phyloP scores from a whole-genome alignment of 2,329 filamentous ascomycete species.

The Bipolaris cookei region DNA sequence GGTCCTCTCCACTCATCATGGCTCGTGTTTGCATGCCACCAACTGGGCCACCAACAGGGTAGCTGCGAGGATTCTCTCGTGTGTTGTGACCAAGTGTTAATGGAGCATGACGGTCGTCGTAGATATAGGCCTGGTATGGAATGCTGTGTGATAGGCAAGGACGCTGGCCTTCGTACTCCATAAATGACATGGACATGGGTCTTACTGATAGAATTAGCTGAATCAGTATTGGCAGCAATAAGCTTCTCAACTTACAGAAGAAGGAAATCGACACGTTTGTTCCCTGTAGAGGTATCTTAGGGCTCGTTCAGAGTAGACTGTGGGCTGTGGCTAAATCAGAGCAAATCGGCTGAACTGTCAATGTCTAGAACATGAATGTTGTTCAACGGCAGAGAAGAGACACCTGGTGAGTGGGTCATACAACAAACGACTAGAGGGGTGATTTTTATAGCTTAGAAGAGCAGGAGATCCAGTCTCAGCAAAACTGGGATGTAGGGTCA shows the following conservation, averaged over 20 bases:
- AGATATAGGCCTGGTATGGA: slow-evolving; percentile 27
- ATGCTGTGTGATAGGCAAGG: slow-evolving; percentile 25
- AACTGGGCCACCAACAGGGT: slow-evolving; percentile 32
- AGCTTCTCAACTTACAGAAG: slow-evolving; percentile 2
- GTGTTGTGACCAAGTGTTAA: slow-evolving; percentile 24
- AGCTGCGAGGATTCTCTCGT: slow-evolving; percentile 36
- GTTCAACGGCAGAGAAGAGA: slow-evolving; percentile 2
- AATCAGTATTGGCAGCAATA: not conserved
- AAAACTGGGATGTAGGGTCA: not conserved
- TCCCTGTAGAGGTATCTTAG: not conserved
- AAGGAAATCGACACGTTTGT: not conserved
- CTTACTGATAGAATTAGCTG: slow-evolving; percentile 4
- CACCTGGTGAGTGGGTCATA: slow-evolving; percentile 13
- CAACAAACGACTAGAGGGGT: slow-evolving; percentile 10
- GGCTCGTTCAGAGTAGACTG: not conserved
- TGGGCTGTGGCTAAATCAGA: not conserved
- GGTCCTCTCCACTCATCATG: slow-evolving; percentile 25
- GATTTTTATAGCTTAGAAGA: slow-evolving; percentile 28
- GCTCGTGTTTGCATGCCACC: slow-evolving; percentile 20
- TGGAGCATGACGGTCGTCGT: slow-evolving; percentile 33
- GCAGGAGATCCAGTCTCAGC: not conserved
- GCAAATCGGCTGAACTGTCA: not conserved
- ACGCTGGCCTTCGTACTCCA: slow-evolving; percentile 24
- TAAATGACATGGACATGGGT: slow-evolving; percentile 15
- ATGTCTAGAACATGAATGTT: slow-evolving; percentile 4